Evolutionary conservation across 31 red algal species (phyloP), one percentile per base, ranked within the genome.

Genomic region (Porphyra umbilicalis): DNA sequence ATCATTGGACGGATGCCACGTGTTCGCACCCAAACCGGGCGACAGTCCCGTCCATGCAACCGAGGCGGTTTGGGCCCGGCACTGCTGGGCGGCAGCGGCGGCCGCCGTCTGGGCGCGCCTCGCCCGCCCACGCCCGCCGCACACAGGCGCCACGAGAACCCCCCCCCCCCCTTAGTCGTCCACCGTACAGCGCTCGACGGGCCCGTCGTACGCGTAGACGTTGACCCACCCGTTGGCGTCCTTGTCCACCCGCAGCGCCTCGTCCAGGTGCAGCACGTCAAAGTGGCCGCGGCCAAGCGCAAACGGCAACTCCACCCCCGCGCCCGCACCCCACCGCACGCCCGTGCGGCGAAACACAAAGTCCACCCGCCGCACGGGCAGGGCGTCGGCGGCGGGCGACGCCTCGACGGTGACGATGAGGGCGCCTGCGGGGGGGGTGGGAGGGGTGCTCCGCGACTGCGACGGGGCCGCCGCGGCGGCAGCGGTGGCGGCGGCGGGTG

Each of bases 151-250:
- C n/a, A n/a, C n/a, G n/a, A n/a, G n/a, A n/a, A n/a, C n/a, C n/a
- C n/a, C n/a, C 30, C 57, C 57, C 57, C 25, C 6, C 42, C 8
- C 30, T 79, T 18, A 79, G 20, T 32, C 77, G 25, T 29, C 35
- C 38, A 39, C 77, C 18, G 80, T 35, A 34, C 80, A 82, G 71
- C 33, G 35, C 1, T 16, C 32, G 3, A 35, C 33, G 15, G 80
- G 80, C 10, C 80, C 80, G 31, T 33, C 80, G 36, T 82, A 82
- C 14, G 80, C 33, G 36, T 82, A 82, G 8, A 82, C 80, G 18
- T 82, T 82, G 15, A 82, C 33, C 80, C 80, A 82, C 33, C 80
- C 80, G 32, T 82, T 82, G 14, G 32, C 33, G 9, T 82, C 80
- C 1, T 34, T 34, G 80, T 82, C 80, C 0, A 82, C 57, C 10